Evolutionary conservation across 1,139 yeast species (phyloP), one percentile per base, ranked within the genome.

Genomic region (Pichia sp.): DNA sequence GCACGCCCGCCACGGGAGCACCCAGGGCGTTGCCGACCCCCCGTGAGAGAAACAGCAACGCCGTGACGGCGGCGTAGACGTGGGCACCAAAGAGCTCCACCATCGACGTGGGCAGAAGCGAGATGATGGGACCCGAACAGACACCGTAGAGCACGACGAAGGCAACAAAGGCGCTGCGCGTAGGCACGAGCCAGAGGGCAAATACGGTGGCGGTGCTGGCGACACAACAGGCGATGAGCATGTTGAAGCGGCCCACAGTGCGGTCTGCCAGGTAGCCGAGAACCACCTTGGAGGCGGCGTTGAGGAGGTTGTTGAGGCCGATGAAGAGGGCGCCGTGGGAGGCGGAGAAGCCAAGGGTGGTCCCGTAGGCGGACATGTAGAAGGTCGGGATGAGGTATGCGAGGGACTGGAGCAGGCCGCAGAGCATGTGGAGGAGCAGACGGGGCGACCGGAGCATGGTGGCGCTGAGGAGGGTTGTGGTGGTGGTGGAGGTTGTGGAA

Each of bases 341-440:
- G 16, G 62, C 62, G 5, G 68, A 56, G 56, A 66, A 73, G 1
- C 75, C 75, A 16, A 74, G 55, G 0, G 76, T 62, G 26, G 61
- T 60, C 1, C 70, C 72, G 55, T 73, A 74, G 8, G 73, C 66
- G 1, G 78, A 73, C 76, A 74, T 73, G 60, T 62, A 74, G 48
- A 69, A 67, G 46, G 73, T 62, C 12, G 76, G 74, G 26, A 73
- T 71, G 52, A 72, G 61, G 55, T 74, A 74, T 1, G 75, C 78
- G 0, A 75, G 74, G 3, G 76, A 60, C 56, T 74, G 77, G 34
- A 73, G 61, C 19, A 69, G 57, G 2, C 72, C 68, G 2, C 50
- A 47, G 22, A 43, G 22, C 19, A 47, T 21, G 22, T 47, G 50
- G 16, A 47, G 30, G 43, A 60, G 57, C 52, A 58, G 66, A 60